phyloP scores from a whole-genome alignment of 2,329 filamentous ascomycete species.

The Aspergillus flavus region DNA sequence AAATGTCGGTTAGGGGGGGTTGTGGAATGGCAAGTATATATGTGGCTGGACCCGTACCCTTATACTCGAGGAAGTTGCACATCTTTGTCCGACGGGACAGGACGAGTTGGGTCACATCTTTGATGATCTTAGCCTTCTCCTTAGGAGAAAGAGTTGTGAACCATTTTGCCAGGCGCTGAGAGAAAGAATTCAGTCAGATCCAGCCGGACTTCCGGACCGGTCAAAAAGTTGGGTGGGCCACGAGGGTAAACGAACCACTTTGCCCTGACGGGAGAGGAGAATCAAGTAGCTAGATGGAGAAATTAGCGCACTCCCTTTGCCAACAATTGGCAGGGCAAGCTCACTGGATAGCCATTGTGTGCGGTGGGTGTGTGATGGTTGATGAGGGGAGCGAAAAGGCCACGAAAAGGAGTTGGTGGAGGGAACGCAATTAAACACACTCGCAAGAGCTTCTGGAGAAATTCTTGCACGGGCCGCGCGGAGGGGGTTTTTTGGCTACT shows the following conservation, averaged over 20 bases:
- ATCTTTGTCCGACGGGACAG: constrained; percentile 94
- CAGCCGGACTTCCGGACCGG: constrained; percentile 24
- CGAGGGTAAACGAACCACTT: constrained; percentile 74
- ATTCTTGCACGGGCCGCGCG: constrained; percentile 23
- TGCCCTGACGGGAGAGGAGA: constrained; percentile 95
- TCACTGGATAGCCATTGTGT: constrained; percentile 41
- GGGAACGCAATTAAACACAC: constrained; percentile 7
- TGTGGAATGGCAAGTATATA: constrained; percentile 1
- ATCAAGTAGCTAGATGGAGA: constrained; percentile 79
- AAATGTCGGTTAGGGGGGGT: constrained; percentile 11
- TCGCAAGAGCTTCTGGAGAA: constrained; percentile 13
- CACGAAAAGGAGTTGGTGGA: constrained; percentile 18
- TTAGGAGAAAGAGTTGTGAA: constrained; percentile 96
- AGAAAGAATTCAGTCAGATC: constrained; percentile 33
- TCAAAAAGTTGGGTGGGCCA: constrained; percentile 41
- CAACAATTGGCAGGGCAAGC: constrained; percentile 10
- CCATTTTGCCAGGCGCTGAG: constrained; percentile 96
- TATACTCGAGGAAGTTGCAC: constrained; percentile 99
- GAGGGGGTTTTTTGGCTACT: constrained; percentile 6
- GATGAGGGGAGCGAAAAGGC: constrained; percentile 15
- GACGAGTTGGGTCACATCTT: constrained; percentile 97
- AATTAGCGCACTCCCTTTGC: constrained; percentile 22
- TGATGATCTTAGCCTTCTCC: constrained; percentile 99
- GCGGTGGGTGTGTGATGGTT: constrained; percentile 3
- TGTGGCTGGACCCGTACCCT: constrained; percentile 62